Evolutionary conservation across 352 stramenopile genomes (phyloP), one percentile per base, ranked within the genome.

Genomic region (Phytopythium boreale): DNA sequence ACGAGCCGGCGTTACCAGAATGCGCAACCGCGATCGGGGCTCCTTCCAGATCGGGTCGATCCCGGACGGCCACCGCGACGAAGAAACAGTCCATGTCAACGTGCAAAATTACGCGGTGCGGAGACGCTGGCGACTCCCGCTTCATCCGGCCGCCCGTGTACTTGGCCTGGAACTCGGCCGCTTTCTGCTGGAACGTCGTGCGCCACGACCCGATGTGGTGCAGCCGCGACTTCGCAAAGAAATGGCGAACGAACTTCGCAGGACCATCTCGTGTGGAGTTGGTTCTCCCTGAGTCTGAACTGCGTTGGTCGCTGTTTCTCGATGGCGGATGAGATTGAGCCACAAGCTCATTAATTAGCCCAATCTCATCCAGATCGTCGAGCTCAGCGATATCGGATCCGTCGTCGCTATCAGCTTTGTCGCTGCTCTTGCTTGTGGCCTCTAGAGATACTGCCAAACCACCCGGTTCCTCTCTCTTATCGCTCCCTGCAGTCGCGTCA

Each of bases 61-160:
- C 92, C 31, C 84, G 68, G 24, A 98, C 73, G 15, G 86, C 90
- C 10, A 99, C 96, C 12, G 88, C 79, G 4, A 96, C 96, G 71
- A 99, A 99, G 77, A 99, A 99, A 62, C 91, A 98, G 74, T 99
- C 96, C 96, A 99, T 98, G 72, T 99, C 96, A 0, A 99, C 87
- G 59, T 99, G 96, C 56, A 98, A 72, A 46, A 99, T 93, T 46
- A 96, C 93, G 1, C 92, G 85, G 20, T 90, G 61, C 24, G 34
- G 73, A 0, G 78, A 88, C 10, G 62, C 71, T 10, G 68, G 26
- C 0, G 72, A 19, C 14, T 71, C 80, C 53, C 75, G 76, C 15
- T 31, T 59, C 36, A 93, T 72, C 0, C 52, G 50, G 19, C 58
- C 49, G 6, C 86, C 83, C 60, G 74, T 80, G 63, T 92, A 92